Conservation (phyloP, 2,329 filamentous ascomycete genomes). For the Biscogniauxia mediterranea region DNA sequence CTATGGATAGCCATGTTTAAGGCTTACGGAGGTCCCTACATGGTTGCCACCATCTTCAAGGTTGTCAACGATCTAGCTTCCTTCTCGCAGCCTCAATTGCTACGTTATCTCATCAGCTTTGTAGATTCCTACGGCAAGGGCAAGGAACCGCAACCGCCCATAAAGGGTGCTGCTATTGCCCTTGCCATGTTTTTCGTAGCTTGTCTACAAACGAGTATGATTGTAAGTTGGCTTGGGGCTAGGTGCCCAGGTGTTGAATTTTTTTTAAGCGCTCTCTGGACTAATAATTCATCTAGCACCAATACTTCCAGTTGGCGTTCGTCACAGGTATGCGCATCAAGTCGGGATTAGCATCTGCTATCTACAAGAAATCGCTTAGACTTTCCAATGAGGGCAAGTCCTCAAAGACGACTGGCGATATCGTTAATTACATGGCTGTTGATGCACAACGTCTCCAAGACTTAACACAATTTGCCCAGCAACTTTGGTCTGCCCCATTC, state of each 20-base stretch:
- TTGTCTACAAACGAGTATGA: conserved; percentile 78
- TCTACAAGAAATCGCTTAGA: conserved; percentile 87
- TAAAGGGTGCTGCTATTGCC: conserved; percentile 83
- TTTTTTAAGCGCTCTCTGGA: neutral
- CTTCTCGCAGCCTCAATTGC: conserved; percentile 87
- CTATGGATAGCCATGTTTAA: conserved; percentile 84
- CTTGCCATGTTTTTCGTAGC: conserved; percentile 90
- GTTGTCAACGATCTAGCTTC: conserved; percentile 80
- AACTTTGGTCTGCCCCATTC: conserved; percentile 95
- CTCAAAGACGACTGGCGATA: conserved; percentile 89
- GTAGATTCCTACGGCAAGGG: conserved; percentile 70
- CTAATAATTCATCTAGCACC: conserved; percentile 55
- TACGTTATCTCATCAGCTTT: conserved; percentile 80
- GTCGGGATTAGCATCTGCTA: conserved; percentile 81
- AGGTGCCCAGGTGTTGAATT: neutral
- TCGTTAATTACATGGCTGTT: conserved; percentile 99
- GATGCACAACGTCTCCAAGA: conserved; percentile 95
- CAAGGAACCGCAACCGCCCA: conserved; percentile 67
- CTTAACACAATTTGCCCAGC: conserved; percentile 90
- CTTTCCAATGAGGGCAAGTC: conserved; percentile 91
- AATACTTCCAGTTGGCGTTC: conserved; percentile 95
- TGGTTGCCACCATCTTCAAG: conserved; percentile 82
- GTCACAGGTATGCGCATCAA: conserved; percentile 97
- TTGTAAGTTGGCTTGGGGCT: conserved; percentile 42
- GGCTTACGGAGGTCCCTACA: conserved; percentile 83